Evolutionary conservation across 73 alveolate genomes (phyloP).

Genomic region (Paramecium pentaurelia): DNA sequence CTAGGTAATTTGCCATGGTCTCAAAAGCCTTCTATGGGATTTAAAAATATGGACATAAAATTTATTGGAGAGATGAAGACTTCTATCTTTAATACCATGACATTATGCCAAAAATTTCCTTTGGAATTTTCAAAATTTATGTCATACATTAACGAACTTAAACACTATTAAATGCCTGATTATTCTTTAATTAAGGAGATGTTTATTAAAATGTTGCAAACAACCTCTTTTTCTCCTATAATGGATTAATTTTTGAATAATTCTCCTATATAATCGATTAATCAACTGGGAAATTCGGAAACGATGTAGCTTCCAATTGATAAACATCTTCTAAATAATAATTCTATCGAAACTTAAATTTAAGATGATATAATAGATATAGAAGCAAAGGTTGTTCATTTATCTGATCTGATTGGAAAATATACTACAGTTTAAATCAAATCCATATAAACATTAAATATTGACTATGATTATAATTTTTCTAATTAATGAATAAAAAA

Average conservation of each 20-base stretch:
- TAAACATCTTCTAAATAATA: neutral
- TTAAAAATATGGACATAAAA: neutral
- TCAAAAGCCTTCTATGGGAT: neutral
- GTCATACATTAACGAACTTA: neutral
- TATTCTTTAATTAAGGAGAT: neutral
- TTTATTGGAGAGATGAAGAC: neutral
- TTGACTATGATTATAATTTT: neutral
- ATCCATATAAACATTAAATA: neutral
- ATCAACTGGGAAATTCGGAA: neutral
- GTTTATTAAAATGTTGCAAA: neutral
- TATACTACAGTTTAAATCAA: neutral
- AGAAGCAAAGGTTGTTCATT: neutral
- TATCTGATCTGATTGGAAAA: neutral
- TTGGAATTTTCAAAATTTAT: neutral
- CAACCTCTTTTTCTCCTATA: neutral
- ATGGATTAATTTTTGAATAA: neutral
- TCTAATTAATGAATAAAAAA: too few relatives aligned
- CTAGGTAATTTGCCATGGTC: neutral
- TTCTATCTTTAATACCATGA: neutral
- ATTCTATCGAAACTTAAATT: neutral
- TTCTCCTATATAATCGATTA: neutral
- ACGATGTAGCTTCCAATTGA: neutral
- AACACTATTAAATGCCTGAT: neutral
- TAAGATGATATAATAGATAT: neutral
- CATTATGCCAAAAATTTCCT: neutral